Evolutionary conservation across 73 alveolate species (phyloP), one percentile per base, ranked within the genome.

Genomic region (Symbiodinium pilosum): DNA sequence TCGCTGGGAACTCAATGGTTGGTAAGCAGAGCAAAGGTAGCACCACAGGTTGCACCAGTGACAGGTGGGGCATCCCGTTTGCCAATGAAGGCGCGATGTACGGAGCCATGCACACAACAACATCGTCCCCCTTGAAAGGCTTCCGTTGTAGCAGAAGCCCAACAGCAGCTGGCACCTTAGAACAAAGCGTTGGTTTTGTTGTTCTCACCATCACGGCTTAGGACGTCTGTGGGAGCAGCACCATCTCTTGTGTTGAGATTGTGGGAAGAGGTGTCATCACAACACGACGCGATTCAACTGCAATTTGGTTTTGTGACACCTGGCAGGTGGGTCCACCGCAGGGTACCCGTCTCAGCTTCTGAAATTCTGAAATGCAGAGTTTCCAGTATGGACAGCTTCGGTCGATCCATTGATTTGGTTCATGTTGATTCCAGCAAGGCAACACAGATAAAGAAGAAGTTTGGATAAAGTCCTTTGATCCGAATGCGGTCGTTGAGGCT

Each of bases 181-280:
- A 20, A 28, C 38, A 28, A 34, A 4, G 20, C 8, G 32, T 26
- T 20, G 39, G 38, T 64, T n/a, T 5, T 32, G 39, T 28, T n/a
- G 81, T 18, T 64, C 38, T 26, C 30, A 38, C 14, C 59, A 47
- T 47, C 21, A 14, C 14, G 59, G 59, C 59, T 4, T n/a, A 64
- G 81, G 81, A 64, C 81, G 38, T 28, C 38, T 64, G 24, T 64
- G 81, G 81, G 81, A 64, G 81, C 81, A 64, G 81, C 81, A 28
- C 81, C 81, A n/a, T 64, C 81, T 64, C 30, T 64, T 9, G 81
- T 64, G 81, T n/a, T 64, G 81, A 34, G 39, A 18, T 64, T 64
- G 81, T 64, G 81, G 81, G 81, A 64, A 38, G 81, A 64, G 81
- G 81, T 64, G 81, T 38, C 3, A 3, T 20, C 18, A 38, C 39